These are phyloP conservation scores for Neurospora sp. DNA, from an alignment of 2,329 filamentous ascomycete species.

Conservation along the genomic window DNA sequence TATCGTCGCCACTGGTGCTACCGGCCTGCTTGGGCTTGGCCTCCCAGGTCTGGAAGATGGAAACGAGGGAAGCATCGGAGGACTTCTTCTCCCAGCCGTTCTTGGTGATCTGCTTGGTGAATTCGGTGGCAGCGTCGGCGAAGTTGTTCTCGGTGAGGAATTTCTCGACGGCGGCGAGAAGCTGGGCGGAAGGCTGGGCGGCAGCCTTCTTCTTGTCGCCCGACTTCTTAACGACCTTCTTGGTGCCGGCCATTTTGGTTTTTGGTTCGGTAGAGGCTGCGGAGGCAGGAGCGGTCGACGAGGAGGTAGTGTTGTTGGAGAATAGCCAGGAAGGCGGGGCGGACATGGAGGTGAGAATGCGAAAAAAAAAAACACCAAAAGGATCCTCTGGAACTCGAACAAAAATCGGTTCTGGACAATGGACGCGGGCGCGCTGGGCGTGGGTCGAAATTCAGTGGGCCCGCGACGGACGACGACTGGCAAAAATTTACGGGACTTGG, in stretches of 20 bases:
- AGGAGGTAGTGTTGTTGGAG: constrained; percentile 12
- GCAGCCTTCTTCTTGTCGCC: constrained; percentile 7
- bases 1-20: constrained; percentile 20
- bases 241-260: constrained; percentile 11
- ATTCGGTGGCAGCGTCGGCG: constrained; percentile 46
- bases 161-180: constrained; percentile 55
- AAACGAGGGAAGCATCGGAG: constrained; percentile 30
- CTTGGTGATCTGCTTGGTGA: constrained; percentile 51
- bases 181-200: constrained; percentile 41
- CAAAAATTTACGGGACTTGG: background rate
- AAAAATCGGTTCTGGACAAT: background rate
- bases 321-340: constrained; percentile 18
- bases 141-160: constrained; percentile 62
- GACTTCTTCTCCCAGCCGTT: constrained; percentile 32
- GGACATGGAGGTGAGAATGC: constrained; percentile 12
- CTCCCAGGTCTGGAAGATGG: constrained; percentile 43
- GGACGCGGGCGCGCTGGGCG: background rate
- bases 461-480: background rate
- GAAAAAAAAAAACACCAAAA: background rate
- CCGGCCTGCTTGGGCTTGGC: constrained; percentile 25
- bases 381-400: background rate
- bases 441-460: background rate
- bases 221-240: constrained; percentile 11
- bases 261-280: background rate
- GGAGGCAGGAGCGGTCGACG: constrained; percentile 1